Evolutionary conservation across 2,329 filamentous ascomycete species (phyloP).

Genomic region (Aphanocladium album): DNA sequence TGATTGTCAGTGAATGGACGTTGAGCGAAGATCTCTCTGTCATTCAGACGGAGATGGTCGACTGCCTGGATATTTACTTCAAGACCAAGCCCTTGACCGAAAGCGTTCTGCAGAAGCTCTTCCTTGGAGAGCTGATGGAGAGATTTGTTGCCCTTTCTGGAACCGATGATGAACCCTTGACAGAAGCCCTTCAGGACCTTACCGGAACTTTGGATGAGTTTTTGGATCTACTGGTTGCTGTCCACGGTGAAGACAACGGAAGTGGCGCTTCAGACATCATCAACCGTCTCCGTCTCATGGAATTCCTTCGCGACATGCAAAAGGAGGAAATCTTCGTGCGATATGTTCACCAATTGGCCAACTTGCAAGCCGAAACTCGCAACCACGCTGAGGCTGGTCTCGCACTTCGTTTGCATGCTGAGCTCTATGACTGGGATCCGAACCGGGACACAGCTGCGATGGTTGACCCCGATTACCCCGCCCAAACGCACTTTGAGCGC

Average conservation of each 20-base stretch:
- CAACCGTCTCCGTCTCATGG: constrained; percentile 86
- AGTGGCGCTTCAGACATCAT: constrained; percentile 79
- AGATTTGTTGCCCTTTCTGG: constrained; percentile 69
- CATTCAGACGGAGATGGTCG: constrained; percentile 94
- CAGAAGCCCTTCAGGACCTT: constrained; percentile 69
- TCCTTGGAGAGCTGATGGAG: constrained; percentile 77
- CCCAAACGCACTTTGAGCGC: constrained; percentile 83
- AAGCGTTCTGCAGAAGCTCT: constrained; percentile 85
- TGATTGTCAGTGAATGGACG: constrained; percentile 98
- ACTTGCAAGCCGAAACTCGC: constrained; percentile 67
- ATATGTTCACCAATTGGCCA: constrained; percentile 87
- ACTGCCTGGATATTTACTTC: constrained; percentile 84
- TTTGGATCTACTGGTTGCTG: constrained; percentile 82
- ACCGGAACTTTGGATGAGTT: constrained; percentile 85
- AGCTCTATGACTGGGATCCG: constrained; percentile 88
- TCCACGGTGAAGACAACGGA: constrained; percentile 69
- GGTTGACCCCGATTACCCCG: constrained; percentile 69
- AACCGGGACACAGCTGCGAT: constrained; percentile 60
- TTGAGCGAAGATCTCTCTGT: constrained; percentile 86
- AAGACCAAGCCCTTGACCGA: constrained; percentile 85
- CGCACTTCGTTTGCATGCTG: constrained; percentile 83
- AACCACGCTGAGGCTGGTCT: constrained; percentile 86
- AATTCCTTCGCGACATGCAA: constrained; percentile 93
- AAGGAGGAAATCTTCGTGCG: constrained; percentile 96
- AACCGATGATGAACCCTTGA: constrained; percentile 66